phyloP scores from a whole-genome alignment of 371 early-diverging fungal species.

The Furculomyces boomerangus region DNA sequence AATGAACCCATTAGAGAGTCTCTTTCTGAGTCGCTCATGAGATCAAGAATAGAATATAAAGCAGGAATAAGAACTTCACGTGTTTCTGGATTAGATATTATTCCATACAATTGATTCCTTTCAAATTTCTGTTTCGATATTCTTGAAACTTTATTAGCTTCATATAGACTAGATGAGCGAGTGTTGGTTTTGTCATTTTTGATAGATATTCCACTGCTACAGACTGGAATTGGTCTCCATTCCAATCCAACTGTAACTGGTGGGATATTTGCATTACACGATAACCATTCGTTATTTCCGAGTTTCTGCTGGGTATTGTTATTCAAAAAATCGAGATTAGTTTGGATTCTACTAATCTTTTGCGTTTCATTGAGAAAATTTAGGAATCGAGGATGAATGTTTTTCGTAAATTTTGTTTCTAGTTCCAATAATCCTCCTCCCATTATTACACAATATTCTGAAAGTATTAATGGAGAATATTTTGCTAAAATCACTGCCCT shows the following conservation, averaged over 20 bases:
- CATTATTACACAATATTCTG: slow-evolving; percentile 24
- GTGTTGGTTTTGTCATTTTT: neutral
- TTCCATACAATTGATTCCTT: slow-evolving; percentile 1
- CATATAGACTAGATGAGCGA: neutral
- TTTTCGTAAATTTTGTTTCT: neutral
- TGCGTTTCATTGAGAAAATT: neutral
- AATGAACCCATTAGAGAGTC: slow-evolving; percentile 8
- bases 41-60: slow-evolving; percentile 18
- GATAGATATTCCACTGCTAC: neutral
- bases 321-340: neutral
- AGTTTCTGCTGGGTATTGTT: neutral
- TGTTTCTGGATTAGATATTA: slow-evolving; percentile 11
- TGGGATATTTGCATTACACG: neutral
- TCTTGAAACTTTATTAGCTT: neutral
- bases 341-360: neutral
- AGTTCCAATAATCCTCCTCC: slow-evolving; percentile 10
- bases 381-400: neutral
- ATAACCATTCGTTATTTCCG: neutral
- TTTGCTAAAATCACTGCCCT: slow-evolving; percentile 8
- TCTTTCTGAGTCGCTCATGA: slow-evolving; percentile 10
- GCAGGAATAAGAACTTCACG: slow-evolving; percentile 18
- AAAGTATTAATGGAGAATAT: slow-evolving; percentile 13
- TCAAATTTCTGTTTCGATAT: neutral
- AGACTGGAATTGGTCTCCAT: neutral
- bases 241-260: neutral